These are phyloP conservation scores for Exophiala sp. DNA, from an alignment of 2,329 filamentous ascomycete genomes.

Conservation along the genomic window DNA sequence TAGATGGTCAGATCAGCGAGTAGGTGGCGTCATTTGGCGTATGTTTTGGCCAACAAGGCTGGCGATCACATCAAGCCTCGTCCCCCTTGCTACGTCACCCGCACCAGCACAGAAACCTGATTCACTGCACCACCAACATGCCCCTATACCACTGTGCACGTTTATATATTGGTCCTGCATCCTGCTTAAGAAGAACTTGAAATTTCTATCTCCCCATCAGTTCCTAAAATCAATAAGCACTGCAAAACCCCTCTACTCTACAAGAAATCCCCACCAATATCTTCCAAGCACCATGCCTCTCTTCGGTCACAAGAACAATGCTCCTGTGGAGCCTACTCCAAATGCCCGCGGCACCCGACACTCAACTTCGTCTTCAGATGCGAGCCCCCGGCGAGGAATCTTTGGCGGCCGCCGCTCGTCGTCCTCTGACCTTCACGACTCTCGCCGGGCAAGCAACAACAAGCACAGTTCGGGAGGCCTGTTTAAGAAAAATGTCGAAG, in stretches of 20 bases:
- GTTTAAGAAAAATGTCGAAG: conserved; percentile 46
- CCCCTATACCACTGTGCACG: neutral
- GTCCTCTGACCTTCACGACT: conserved; percentile 29
- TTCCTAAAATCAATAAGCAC: neutral
- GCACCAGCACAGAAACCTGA: conserved; percentile 9
- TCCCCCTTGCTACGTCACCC: conserved; percentile 7
- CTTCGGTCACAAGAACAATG: conserved; percentile 25
- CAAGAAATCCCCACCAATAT: neutral
- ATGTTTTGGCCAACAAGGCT: conserved; percentile 10
- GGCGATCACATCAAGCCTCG: conserved; percentile 18
- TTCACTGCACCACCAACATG: neutral
- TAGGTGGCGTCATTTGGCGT: conserved; percentile 20
- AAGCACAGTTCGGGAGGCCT: conserved; percentile 29
- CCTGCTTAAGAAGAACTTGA: neutral
- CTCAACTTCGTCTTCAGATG: conserved; percentile 14
- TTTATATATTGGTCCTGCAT: neutral
- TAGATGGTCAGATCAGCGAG: neutral
- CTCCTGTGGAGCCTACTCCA: conserved; percentile 19
- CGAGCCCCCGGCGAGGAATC: conserved; percentile 13
- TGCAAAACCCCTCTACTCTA: neutral
- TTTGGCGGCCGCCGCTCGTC: conserved; percentile 20
- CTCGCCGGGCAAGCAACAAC: conserved; percentile 18
- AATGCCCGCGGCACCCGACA: conserved; percentile 15
- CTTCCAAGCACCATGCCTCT: conserved; percentile 22
- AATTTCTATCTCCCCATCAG: neutral